Percentiles rank a stretch among this genome's conserved stretches.
Evolutionary conservation across 768 basidiomycete species (phyloP).

Genomic region (Trametes maxima): DNA sequence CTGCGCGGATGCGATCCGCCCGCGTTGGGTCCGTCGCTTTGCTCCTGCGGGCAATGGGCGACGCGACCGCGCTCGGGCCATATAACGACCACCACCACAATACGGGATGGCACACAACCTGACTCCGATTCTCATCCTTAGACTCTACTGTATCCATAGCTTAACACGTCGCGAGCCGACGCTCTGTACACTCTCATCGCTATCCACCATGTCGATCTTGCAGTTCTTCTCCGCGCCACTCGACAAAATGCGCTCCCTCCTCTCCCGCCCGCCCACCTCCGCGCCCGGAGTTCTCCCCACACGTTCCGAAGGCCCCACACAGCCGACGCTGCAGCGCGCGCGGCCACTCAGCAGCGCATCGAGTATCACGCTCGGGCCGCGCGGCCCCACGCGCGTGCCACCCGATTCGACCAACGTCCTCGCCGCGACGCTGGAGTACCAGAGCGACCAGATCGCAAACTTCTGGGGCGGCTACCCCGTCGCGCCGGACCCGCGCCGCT

Average conservation of each 20-base stretch:
- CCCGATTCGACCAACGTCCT: background rate
- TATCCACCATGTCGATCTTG: background rate
- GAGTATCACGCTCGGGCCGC: slow-evolving; percentile 2
- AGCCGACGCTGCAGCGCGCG: background rate
- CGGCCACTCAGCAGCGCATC: background rate
- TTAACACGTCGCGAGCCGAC: slow-evolving; percentile 10
- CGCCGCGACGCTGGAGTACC: background rate
- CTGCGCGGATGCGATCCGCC: background rate
- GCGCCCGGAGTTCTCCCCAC: background rate
- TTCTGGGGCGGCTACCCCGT: slow-evolving; percentile 9
- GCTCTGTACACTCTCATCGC: background rate
- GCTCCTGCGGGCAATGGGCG: background rate
- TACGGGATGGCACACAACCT: background rate
- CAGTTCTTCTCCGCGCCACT: background rate
- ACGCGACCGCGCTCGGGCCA: background rate
- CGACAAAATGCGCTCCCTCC: background rate
- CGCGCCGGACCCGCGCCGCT: background rate
- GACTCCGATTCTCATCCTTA: background rate
- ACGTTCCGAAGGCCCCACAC: background rate
- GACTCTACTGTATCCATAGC: slow-evolving; percentile 3
- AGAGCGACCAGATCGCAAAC: slow-evolving; percentile 8
- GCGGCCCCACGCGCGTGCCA: background rate
- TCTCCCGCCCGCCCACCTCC: background rate
- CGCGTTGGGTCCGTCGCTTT: background rate
- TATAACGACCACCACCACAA: background rate